Base-by-base conservation (phyloP, 2,329 filamentous ascomycete species). In the Ceratocystis lukuohia region DNA sequence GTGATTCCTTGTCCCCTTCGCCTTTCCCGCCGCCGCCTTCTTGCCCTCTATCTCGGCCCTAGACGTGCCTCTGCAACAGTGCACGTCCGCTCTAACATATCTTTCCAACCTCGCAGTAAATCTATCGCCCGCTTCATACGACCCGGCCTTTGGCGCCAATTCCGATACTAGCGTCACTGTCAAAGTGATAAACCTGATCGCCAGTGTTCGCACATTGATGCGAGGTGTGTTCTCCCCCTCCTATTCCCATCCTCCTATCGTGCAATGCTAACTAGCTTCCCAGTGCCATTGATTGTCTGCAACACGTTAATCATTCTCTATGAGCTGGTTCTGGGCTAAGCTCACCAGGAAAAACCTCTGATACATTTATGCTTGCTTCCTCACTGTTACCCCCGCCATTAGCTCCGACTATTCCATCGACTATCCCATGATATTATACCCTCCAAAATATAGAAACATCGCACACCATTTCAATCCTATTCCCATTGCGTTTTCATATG, bases 171-270 rank as follows among this genome's bases (percentile, higher is more conserved):
- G 89, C 76, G 82, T 96, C 72, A 93, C 94, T 76, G 87, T 87
- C 64, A 94, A 94, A 76, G 81, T 92, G 53, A 87, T 96, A 72
- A 91, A 96, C 75, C 77, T 97, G 72, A 94, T 97, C 70, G 89
- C 89, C 45, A 94, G 89, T 72, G 88, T 96, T 71, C 82, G 93
- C 75, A 96, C 90, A 67, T 80, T 97, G 65, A 96, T 96, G 90
- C 84, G 93, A 79, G 91, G 92, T 96, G 72, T 64, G 75, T 71
- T 17, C 37, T 53, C 22, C 22, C 22, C 1, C 41, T 71, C 10
- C 20, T 2, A 10, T 7, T 28, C 22, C 37, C 17, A 20, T 12
- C 22, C 28, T 46, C 61, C 45, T 7, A 10, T 30, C 15, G 33
- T 46, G 8, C 44, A 41, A 3, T 45, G 10, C 48, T 53, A 62